Base-by-base conservation (phyloP, 805 yeast species). In the Blastobotrys mokoenaii region DNA sequence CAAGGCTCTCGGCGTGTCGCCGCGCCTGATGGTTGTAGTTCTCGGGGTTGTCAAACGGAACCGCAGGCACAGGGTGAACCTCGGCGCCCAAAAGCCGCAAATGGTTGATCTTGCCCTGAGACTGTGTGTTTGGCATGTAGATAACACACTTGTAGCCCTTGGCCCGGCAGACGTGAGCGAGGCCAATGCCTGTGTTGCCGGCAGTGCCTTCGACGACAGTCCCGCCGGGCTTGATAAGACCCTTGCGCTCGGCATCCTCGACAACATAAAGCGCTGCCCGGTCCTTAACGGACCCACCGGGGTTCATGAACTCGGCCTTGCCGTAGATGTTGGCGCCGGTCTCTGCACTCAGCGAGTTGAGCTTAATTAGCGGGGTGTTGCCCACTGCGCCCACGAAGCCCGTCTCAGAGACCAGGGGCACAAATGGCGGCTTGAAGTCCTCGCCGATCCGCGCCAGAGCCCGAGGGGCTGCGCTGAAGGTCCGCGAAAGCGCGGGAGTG, bases 131-230 rank as follows among this genome's bases (percentile, higher is more conserved):
- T 47, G 96, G 96, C 88, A 87, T 86, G 69, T 85, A 87, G 47
- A 87, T 83, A 41, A 87, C 79, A 62, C 93, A 79, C 46, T 82
- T 76, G 70, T 87, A 87, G 27, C 95, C 95, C 54, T 81, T 77
- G 40, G 89, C 75, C 31, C 95, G 71, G 60, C 94, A 84, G 38
- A 69, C 63, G 53, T 77, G 82, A 5, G 95, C 96, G 46, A 87
- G 68, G 1, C 96, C 96, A 54, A 87, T 87, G 14, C 96, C 96
- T n/a, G 96, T 87, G 66, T 87, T 87, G 29, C 96, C 96, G 2
- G 96, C 96, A 10, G 96, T 86, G 6, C 95, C 95, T 64, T 87
- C 96, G 14, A 87, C 89, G 27, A 87, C 77, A 1, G 95, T 87
- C 30, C 93, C 95, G 7, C 94, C 93, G 3, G 87, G 77, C 47